Percentiles rank a stretch among this genome's conserved stretches.
phyloP scores from a whole-genome alignment of 768 basidiomycete species.

The Rhodotorula graminis region DNA sequence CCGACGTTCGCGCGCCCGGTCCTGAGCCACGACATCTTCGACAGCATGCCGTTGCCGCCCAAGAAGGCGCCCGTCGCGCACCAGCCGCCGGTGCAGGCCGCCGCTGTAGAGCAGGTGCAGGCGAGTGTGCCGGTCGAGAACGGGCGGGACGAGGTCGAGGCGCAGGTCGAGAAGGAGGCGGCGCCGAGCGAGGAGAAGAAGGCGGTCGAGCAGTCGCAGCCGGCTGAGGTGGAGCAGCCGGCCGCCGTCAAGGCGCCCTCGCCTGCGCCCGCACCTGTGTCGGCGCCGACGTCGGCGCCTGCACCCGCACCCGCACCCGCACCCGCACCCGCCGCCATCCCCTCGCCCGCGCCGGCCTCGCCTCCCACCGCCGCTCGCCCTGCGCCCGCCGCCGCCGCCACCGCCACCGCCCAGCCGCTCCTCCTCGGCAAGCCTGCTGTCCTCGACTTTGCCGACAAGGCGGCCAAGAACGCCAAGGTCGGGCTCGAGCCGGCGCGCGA shows the following conservation, averaged over 20 bases:
- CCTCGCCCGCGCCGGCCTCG: not conserved
- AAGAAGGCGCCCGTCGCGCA: no score
- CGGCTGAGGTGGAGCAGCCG: not conserved
- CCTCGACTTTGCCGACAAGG: not conserved
- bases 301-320: not conserved
- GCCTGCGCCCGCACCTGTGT: no score
- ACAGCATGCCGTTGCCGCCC: conserved; percentile 6
- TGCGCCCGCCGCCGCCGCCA: no score
- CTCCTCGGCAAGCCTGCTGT: not conserved
- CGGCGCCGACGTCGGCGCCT: no score
- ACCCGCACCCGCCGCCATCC: not conserved
- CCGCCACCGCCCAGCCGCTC: not conserved
- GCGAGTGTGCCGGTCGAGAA: no score
- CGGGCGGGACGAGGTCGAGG: not conserved
- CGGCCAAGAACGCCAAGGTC: not conserved
- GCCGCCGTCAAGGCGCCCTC: no score
- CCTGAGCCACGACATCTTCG: conserved; percentile 31
- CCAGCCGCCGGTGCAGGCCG: no score
- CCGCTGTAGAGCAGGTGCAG: no score
- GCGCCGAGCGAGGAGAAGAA: not conserved
- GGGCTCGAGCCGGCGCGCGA: not conserved
- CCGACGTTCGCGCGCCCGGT: conserved; percentile 21
- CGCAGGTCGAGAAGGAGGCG: not conserved
- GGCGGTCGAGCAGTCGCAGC: not conserved
- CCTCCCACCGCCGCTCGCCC: no score